A percentile compares a stretch with the other conserved stretches of the same genome.
Evolutionary conservation across 2,329 filamentous ascomycete species (phyloP).

Genomic region (Trichophyton mentagrophytes): DNA sequence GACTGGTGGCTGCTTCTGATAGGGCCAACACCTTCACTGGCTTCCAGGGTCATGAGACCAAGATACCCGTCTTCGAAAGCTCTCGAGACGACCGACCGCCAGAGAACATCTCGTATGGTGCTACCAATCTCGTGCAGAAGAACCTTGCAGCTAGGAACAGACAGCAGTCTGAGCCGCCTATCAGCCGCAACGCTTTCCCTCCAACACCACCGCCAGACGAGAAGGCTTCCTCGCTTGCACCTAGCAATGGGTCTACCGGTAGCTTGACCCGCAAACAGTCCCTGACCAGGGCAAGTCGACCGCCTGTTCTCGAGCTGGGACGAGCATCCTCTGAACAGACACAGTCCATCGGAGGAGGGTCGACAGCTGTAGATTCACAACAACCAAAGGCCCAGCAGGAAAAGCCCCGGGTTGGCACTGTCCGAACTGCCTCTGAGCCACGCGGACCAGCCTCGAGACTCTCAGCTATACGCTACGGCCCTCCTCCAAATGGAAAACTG

Average conservation of each 20-base stretch:
- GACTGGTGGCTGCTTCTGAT: conserved; percentile 78
- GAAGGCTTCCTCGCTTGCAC: conserved; percentile 27
- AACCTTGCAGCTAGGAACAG: conserved; percentile 61
- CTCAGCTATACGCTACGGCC: conserved; percentile 18
- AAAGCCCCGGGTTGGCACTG: conserved; percentile 35
- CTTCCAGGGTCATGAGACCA: conserved; percentile 68
- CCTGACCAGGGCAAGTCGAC: conserved; percentile 36
- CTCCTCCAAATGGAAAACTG: conserved; percentile 2
- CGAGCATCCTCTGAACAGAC: conserved; percentile 17
- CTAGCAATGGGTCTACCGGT: conserved; percentile 17
- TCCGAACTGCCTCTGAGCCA: conserved; percentile 41
- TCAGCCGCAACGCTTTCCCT: conserved; percentile 72
- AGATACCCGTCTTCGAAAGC: conserved; percentile 24
- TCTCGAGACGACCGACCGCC: conserved; percentile 60
- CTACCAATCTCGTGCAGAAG: conserved; percentile 83
- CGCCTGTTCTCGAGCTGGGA: conserved; percentile 33
- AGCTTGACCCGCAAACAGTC: conserved; percentile 35
- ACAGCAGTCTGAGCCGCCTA: conserved; percentile 74
- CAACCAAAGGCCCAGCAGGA: conserved; percentile 18
- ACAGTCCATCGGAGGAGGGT: conserved; percentile 18
- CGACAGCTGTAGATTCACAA: background rate
- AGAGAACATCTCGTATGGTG: conserved; percentile 81
- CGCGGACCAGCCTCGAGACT: conserved; percentile 31
- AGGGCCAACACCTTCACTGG: conserved; percentile 68
- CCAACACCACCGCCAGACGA: conserved; percentile 98